Evolutionary conservation across 2,329 filamentous ascomycete genomes (phyloP).

Genomic region (Paecilomyces sp.): DNA sequence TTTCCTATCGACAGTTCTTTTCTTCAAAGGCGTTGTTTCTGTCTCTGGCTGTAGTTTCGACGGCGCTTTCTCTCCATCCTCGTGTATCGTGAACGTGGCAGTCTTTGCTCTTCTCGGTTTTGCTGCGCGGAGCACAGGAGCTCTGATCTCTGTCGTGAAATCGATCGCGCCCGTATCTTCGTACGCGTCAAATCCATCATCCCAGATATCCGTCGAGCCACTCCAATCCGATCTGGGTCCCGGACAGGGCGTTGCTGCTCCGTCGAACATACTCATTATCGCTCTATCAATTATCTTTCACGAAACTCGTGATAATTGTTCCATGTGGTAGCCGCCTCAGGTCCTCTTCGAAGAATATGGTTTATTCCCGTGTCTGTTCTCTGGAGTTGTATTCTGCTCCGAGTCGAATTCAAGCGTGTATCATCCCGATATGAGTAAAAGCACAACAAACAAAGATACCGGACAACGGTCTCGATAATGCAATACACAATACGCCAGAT

Average conservation of each 20-base stretch:
- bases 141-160: conserved; percentile 32
- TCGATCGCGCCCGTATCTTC: conserved; percentile 34
- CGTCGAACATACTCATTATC: conserved; percentile 18
- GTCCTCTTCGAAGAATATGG: too few species aligned
- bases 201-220: conserved; percentile 16
- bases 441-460: background rate
- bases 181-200: conserved; percentile 15
- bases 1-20: conserved; percentile 14
- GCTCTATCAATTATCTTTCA: background rate
- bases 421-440: background rate
- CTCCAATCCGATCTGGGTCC: conserved; percentile 12
- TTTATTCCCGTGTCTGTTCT: too few species aligned
- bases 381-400: too few species aligned
- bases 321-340: background rate
- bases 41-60: conserved; percentile 5
- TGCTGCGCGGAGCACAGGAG: conserved; percentile 19
- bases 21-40: conserved; percentile 7
- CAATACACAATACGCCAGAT: background rate
- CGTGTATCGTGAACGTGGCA: conserved; percentile 30
- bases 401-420: background rate
- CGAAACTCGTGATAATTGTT: background rate
- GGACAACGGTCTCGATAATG: background rate
- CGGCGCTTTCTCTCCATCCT: conserved; percentile 20
- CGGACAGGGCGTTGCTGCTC: conserved; percentile 28
- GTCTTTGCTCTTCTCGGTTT: conserved; percentile 22